These are phyloP conservation scores for Bruguiera sexangula DNA, from an alignment of 345 rosid genomes.

Conservation along the genomic window DNA sequence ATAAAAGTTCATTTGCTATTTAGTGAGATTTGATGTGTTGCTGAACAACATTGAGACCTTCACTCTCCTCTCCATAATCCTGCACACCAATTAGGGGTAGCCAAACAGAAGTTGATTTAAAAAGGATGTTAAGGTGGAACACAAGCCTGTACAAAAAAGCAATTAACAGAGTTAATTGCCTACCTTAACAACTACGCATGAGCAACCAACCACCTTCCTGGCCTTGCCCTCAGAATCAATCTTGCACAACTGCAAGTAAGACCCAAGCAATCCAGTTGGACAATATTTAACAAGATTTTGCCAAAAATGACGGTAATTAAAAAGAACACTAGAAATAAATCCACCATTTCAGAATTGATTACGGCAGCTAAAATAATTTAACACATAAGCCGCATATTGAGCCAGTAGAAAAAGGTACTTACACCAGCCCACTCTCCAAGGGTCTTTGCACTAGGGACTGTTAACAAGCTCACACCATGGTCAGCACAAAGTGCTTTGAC, in stretches of 20 bases:
- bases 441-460: constrained; percentile 76
- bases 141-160: neutral
- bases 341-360: too few relatives aligned
- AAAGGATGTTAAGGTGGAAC: neutral
- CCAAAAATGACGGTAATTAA: neutral
- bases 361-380: too few relatives aligned
- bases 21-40: constrained; percentile 47
- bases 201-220: constrained; percentile 86
- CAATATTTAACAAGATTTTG: neutral
- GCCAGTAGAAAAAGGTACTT: constrained; percentile 22
- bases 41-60: constrained; percentile 47
- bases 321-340: neutral
- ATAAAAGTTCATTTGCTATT: constrained; percentile 7
- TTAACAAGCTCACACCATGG: constrained; percentile 55
- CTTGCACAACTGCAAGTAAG: constrained; percentile 62
- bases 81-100: constrained; percentile 17
- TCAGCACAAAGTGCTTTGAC: constrained; percentile 80
- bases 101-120: too few relatives aligned
- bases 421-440: constrained; percentile 97
- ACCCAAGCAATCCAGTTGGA: neutral
- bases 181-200: constrained; percentile 83
- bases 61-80: constrained; percentile 64
- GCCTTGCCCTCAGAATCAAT: constrained; percentile 91
- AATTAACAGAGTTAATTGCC: neutral
- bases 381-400: too few relatives aligned